Percentiles rank a stretch among this genome's conserved stretches.
These are phyloP conservation scores for Cytospora schulzeri DNA, from an alignment of 2,329 filamentous ascomycete genomes.

Conservation along the genomic window DNA sequence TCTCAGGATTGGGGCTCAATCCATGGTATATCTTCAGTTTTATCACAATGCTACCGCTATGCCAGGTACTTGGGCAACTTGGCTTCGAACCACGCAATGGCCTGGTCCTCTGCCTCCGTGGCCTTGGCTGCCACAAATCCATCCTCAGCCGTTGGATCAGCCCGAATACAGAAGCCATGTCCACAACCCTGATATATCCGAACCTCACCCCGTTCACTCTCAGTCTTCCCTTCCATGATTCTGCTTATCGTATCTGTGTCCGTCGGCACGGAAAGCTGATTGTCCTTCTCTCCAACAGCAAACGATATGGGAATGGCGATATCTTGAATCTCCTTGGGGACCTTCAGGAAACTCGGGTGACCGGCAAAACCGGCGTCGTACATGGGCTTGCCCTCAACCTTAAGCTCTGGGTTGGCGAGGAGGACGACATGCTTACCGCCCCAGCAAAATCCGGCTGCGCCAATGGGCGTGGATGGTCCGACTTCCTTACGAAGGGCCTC, in stretches of 20 bases:
- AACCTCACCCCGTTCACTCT: slow-evolving; percentile 40
- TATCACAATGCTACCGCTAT: no score
- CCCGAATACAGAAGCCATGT: slow-evolving; percentile 46
- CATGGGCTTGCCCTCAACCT: slow-evolving; percentile 39
- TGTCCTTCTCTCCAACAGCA: slow-evolving; percentile 49
- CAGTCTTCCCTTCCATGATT: slow-evolving; percentile 40
- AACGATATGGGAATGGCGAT: slow-evolving; percentile 49
- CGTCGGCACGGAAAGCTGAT: slow-evolving; percentile 37
- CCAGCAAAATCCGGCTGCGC: slow-evolving; percentile 65
- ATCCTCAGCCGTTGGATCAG: slow-evolving; percentile 34
- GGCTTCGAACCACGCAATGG: slow-evolving; percentile 38
- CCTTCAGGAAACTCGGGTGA: slow-evolving; percentile 51
- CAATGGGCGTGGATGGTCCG: slow-evolving; percentile 42
- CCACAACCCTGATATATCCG: slow-evolving; percentile 41
- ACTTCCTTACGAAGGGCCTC: slow-evolving; percentile 40
- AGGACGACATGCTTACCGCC: slow-evolving; percentile 57
- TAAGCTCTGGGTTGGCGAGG: slow-evolving; percentile 43
- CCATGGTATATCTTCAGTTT: no score
- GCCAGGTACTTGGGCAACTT: slow-evolving; percentile 1
- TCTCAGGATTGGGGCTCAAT: no score
- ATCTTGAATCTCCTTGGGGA: slow-evolving; percentile 51
- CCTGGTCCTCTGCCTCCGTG: slow-evolving; percentile 38
- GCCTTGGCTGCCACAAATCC: slow-evolving; percentile 35
- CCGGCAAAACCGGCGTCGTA: slow-evolving; percentile 55
- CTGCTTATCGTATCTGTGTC: slow-evolving; percentile 40